These are phyloP conservation scores for Lophiotrema nucula DNA, from an alignment of 495 filamentous ascomycete genomes.

Conservation along the genomic window DNA sequence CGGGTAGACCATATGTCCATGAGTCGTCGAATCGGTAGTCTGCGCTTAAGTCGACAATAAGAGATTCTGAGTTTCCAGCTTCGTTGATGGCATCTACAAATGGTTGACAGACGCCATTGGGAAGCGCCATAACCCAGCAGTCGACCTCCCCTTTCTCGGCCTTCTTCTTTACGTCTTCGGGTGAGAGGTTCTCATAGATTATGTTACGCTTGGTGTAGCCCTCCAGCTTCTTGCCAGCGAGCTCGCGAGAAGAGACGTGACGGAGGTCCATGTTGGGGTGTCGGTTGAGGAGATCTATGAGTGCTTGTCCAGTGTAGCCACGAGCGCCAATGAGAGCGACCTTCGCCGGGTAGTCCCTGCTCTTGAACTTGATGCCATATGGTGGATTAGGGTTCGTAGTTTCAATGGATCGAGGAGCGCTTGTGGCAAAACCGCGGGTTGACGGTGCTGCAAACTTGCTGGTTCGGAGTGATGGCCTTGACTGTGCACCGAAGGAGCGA, in stretches of 20 bases:
- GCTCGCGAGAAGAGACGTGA: conserved; percentile 92
- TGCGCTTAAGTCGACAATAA: conserved; percentile 91
- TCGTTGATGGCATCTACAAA: conserved; percentile 89
- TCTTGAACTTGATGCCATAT: conserved; percentile 88
- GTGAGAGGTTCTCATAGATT: conserved; percentile 84
- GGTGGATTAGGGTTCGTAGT: conserved; percentile 96
- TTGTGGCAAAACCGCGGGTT: conserved; percentile 54
- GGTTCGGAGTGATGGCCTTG: conserved; percentile 15
- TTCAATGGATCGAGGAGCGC: conserved; percentile 13
- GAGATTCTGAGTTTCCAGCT: conserved; percentile 65
- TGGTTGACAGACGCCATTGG: conserved; percentile 95
- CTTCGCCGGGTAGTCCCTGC: conserved; percentile 74
- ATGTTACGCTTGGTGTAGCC: conserved; percentile 93
- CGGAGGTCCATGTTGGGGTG: conserved; percentile 94
- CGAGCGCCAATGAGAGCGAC: conserved; percentile 93
- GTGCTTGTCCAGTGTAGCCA: conserved; percentile 91
- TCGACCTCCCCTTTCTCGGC: conserved; percentile 89
- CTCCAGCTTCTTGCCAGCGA: conserved; percentile 84
- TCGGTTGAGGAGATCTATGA: conserved; percentile 83
- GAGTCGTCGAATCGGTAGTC: conserved; percentile 89
- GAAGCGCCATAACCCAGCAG: conserved; percentile 97
- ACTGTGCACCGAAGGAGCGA: conserved; percentile 10
- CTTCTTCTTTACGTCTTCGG: conserved; percentile 90
- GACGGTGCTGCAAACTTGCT: conserved; percentile 3
- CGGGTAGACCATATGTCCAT: conserved; percentile 96